Conservation (phyloP, 2,329 filamentous ascomycete genomes). For the Stemphylium vesicarium region DNA sequence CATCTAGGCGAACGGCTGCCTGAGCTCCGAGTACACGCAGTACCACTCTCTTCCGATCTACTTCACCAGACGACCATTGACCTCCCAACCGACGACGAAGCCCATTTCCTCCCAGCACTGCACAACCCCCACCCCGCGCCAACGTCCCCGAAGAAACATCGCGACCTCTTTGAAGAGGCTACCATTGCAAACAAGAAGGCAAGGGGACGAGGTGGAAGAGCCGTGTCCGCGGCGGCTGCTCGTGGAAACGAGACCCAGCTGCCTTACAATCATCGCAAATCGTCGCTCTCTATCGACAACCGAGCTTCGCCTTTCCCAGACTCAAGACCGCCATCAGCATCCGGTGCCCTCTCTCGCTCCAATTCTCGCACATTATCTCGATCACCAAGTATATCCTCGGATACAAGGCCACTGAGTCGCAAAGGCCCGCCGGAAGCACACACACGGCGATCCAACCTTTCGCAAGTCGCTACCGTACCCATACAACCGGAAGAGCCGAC, state of each 20-base stretch:
- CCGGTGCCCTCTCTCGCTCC: conserved; percentile 29
- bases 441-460: conserved; percentile 41
- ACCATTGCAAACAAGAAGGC: conserved; percentile 52
- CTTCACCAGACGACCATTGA: conserved; percentile 22
- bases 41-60: conserved; percentile 54
- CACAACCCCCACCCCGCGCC: conserved; percentile 31
- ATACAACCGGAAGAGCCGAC: conserved; percentile 41
- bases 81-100: conserved; percentile 24
- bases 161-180: conserved; percentile 57
- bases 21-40: conserved; percentile 48
- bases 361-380: conserved; percentile 35
- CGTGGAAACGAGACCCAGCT: conserved; percentile 37
- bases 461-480: conserved; percentile 43
- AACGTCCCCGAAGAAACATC: conserved; percentile 50
- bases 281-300: conserved; percentile 35
- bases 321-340: conserved; percentile 33
- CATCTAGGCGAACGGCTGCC: conserved; percentile 19
- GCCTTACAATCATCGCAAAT: conserved; percentile 41
- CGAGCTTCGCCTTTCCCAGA: conserved; percentile 30
- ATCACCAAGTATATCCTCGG: conserved; percentile 44
- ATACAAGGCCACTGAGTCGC: conserved; percentile 39
- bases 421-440: conserved; percentile 36
- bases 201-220: conserved; percentile 51
- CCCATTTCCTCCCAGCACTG: conserved; percentile 42
- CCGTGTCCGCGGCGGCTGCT: conserved; percentile 52